phyloP scores from a whole-genome alignment of 257 asterid genomes.

The Leptodermis oblonga region DNA sequence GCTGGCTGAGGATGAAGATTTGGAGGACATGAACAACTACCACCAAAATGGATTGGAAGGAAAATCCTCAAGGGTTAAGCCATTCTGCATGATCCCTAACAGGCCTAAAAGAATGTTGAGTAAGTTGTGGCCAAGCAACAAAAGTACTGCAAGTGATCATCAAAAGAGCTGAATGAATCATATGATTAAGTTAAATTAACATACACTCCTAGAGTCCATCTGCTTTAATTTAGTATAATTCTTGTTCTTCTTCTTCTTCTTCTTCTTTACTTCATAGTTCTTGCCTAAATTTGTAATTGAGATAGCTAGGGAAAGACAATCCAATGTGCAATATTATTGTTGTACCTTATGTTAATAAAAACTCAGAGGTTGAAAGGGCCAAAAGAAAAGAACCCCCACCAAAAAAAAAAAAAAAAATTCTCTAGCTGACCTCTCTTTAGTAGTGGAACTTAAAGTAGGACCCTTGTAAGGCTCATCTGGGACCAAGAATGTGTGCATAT shows the following conservation, averaged over 20 bases:
- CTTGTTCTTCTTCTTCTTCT: background rate
- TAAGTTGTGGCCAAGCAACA: conserved; percentile 70
- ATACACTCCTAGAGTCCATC: conserved; percentile 16
- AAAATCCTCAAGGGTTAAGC: conserved; percentile 31
- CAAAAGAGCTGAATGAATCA: conserved; percentile 42
- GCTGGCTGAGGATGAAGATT: conserved; percentile 61
- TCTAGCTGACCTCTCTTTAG: conserved; percentile 2
- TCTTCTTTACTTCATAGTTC: conserved; percentile 11
- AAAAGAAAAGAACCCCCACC: background rate
- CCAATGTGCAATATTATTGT: conserved; percentile 39
- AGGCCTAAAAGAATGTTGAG: conserved; percentile 65
- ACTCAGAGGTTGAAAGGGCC: conserved; percentile 12
- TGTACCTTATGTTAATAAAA: conserved; percentile 49
- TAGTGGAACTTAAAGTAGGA: conserved; percentile 10
- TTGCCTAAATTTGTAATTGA: conserved; percentile 37
- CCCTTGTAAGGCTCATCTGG: conserved; percentile 4
- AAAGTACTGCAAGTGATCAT: conserved; percentile 46
- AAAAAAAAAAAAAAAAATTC: background rate
- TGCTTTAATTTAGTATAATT: conserved; percentile 4
- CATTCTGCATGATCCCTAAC: conserved; percentile 43
- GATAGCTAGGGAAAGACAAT: conserved; percentile 41
- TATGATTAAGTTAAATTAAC: conserved; percentile 26
- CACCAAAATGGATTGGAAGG: conserved; percentile 23
- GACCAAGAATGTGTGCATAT: conserved; percentile 11
- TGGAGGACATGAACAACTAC: conserved; percentile 40